Evolutionary conservation across 2,329 filamentous ascomycete genomes (phyloP), one percentile per base, ranked within the genome.

Genomic region (Curvularia sp.): DNA sequence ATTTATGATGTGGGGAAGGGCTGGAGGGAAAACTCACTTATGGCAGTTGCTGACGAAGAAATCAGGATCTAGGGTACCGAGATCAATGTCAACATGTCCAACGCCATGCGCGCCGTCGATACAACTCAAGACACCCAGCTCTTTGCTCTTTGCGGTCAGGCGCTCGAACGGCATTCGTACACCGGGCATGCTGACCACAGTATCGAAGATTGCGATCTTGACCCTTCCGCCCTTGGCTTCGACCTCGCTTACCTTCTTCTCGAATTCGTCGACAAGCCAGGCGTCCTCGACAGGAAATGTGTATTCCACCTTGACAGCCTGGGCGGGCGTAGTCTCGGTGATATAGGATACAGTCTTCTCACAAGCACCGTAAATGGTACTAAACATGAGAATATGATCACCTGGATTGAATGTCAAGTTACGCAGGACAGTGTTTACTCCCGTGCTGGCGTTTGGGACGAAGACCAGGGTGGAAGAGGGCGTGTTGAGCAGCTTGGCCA

Each of bases 91-190:
- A 7, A 97, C 83, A 77, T 95, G 89, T 1, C 94, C 94, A 23
- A 96, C 79, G 1, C 89, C 89, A 77, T 98, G 94, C 0, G 94
- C 94, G 15, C 86, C 93, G 73, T 98, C 94, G 36, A 97, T 81
- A 19, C 92, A 80, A 67, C 89, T 93, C 53, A 94, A 72, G 3
- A 97, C 80, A 0, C 84, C 86, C 23, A 88, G 80, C 55, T 88
- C 84, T 43, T 82, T 84, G 74, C 93, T 97, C 0, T 85, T 82
- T 7, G 77, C 74, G 1, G 85, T 83, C 55, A 97, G 78, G 1
- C 75, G 77, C 73, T 93, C 87, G 77, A 91, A 97, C 0, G 94
- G 94, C 67, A 97, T 87, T 2, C 88, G 80, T 0, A 96, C 83
- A 0, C 92, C 93, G 0, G 94, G 94, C 21, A 90, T 80, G 27